Percentiles rank a stretch among this genome's conserved stretches.
Conservation (phyloP, 2,329 filamentous ascomycete species). For the Pseudogymnoascus sp. region DNA sequence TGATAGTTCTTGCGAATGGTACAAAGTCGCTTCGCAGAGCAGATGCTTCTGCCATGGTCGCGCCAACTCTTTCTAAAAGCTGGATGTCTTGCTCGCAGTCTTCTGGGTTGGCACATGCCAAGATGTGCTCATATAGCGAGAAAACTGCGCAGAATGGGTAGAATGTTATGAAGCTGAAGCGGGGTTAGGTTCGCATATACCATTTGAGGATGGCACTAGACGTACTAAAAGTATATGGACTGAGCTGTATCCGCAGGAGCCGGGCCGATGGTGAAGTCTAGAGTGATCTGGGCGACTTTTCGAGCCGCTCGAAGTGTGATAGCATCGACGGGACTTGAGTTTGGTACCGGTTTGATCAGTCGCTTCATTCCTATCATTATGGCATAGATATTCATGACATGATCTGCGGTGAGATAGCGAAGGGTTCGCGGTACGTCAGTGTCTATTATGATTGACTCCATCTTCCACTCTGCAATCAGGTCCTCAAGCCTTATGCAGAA, state of each 20-base stretch:
- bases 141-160: slow-evolving; percentile 2
- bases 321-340: neutral
- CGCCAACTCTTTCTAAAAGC: neutral
- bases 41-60: neutral
- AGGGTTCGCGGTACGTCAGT: neutral
- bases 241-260: neutral
- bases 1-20: slow-evolving; percentile 1
- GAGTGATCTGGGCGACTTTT: neutral
- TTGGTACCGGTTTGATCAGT: neutral
- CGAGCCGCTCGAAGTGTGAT: slow-evolving; percentile 4
- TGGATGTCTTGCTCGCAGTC: neutral
- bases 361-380: neutral
- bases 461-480: neutral
- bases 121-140: neutral
- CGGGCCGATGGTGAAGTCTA: neutral
- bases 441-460: slow-evolving; percentile 3
- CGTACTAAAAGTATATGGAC: neutral
- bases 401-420: neutral
- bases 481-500: slow-evolving; percentile 4
- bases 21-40: slow-evolving; percentile 3
- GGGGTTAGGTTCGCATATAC: neutral
- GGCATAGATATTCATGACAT: slow-evolving; percentile 1
- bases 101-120: neutral
- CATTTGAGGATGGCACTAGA: neutral
- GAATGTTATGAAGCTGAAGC: neutral